These are phyloP conservation scores for Agrocybe pediades DNA, from an alignment of 768 basidiomycete genomes.

Conservation along the genomic window DNA sequence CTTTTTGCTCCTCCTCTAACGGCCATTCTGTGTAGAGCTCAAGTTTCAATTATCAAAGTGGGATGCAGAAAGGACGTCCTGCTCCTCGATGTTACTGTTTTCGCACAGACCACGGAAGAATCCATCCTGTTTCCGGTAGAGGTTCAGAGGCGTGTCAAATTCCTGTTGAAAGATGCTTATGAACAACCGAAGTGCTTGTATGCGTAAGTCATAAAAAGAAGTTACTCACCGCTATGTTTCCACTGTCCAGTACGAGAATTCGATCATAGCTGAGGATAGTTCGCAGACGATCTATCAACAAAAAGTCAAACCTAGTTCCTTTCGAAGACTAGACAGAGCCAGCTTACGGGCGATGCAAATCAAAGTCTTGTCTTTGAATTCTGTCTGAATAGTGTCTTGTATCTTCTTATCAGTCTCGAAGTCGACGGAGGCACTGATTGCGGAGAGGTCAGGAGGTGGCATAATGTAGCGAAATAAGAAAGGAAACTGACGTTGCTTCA, in stretches of 20 bases:
- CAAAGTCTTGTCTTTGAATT: conserved; percentile 74
- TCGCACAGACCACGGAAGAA: conserved; percentile 65
- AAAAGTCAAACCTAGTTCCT: not conserved
- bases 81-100: conserved; percentile 25
- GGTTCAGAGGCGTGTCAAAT: conserved; percentile 56
- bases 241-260: conserved; percentile 69
- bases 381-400: conserved; percentile 73
- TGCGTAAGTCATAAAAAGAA: not conserved
- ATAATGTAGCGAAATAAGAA: not conserved
- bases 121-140: conserved; percentile 48
- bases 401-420: conserved; percentile 82
- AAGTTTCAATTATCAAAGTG: no score
- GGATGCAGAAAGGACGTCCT: conserved; percentile 15
- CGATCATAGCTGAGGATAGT: conserved; percentile 79
- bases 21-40: no score
- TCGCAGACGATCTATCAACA: conserved; percentile 58
- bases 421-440: conserved; percentile 62
- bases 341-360: conserved; percentile 78
- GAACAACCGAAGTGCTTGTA: no score
- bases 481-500: conserved; percentile 60
- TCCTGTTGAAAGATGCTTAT: conserved; percentile 33
- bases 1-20: no score
- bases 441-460: not conserved
- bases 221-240: conserved; percentile 50
- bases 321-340: not conserved